Evolutionary conservation across 345 rosid genomes (phyloP), one percentile per base, ranked within the genome.

Genomic region (Euphorbia peplus): DNA sequence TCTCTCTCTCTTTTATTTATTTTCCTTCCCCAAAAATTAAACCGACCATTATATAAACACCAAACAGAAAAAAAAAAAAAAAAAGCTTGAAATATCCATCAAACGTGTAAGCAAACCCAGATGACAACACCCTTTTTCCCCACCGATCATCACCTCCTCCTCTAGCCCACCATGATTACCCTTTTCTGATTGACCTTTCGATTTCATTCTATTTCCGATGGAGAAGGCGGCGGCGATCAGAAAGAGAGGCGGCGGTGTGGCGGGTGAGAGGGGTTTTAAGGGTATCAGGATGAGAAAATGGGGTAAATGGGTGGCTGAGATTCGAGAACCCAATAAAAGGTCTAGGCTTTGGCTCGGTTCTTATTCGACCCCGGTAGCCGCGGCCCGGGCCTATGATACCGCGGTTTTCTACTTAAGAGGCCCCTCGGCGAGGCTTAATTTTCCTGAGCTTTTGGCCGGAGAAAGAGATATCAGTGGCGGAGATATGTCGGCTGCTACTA

Each of bases 231-330:
- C 46, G 46, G 57, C 56, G 61, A 28, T 81, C 47, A 77, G 85
- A 68, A 82, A 83, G 67, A 72, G 79, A 69, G 63, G 63, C 8
- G 54, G 25, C 4, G 54, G 25, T 7, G 59, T 53, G 53, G 75
- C 60, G 22, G 68, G 78, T 25, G 91, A 83, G 63, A 80, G 88
- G 71, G 85, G 79, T 2, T 95, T 83, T 77, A 95, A 95, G 73
- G 99, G 99, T 59, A 95, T 95, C 73, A 87, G 99, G 92, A 95
- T 95, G 99, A 84, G 99, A 78, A 95, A 95, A 87, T 95, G 99
- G 99, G 99, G 99, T 0, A 95, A 95, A 75, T 95, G 99, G 99
- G 99, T 95, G 24, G 99, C 99, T 3, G 99, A 95, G 93, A 90
- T 95, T 57, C 76, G 99, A 39, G 99, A 95, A 77, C 99, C 99